These are phyloP conservation scores for Punctularia strigosozonata DNA, from an alignment of 768 basidiomycete species.

Conservation along the genomic window DNA sequence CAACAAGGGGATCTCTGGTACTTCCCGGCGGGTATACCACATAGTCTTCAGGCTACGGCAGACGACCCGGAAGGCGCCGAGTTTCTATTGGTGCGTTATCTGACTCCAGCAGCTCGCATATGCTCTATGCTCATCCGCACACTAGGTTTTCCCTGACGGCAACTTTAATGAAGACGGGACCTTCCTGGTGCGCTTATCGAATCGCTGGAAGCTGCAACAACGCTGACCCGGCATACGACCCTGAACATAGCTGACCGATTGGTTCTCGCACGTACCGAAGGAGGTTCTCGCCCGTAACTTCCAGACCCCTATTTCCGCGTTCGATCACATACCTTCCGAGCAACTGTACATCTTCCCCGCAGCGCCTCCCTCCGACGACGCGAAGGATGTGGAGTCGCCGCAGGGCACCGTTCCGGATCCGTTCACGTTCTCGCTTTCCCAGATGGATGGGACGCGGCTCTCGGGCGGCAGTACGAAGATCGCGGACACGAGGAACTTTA, in stretches of 20 bases:
- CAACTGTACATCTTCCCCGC: conserved; percentile 36
- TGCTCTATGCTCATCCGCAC: neutral
- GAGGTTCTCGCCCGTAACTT: conserved; percentile 40
- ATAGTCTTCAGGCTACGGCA: conserved; percentile 34
- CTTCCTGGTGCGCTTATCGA: conserved; percentile 25
- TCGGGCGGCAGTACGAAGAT: conserved; percentile 29
- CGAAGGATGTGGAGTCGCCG: conserved; percentile 24
- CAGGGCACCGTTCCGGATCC: conserved; percentile 33
- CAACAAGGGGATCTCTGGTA: conserved; percentile 35
- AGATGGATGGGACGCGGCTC: conserved; percentile 29
- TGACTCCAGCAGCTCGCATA: neutral
- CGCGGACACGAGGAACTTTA: conserved; percentile 39
- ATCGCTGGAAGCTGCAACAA: neutral
- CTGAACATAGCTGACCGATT: conserved; percentile 30
- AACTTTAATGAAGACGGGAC: conserved; percentile 37
- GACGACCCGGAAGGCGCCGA: conserved; percentile 32
- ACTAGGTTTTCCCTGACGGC: conserved; percentile 34
- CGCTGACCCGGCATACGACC: no score
- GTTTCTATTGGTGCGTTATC: conserved; percentile 28
- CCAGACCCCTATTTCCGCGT: conserved; percentile 21
- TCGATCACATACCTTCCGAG: conserved; percentile 26
- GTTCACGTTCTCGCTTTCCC: conserved; percentile 36
- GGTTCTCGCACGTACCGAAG: conserved; percentile 35
- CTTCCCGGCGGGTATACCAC: conserved; percentile 38
- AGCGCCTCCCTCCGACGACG: conserved; percentile 19